Base-by-base conservation (phyloP, 768 basidiomycete species). In the Rhizopogon sp. region DNA sequence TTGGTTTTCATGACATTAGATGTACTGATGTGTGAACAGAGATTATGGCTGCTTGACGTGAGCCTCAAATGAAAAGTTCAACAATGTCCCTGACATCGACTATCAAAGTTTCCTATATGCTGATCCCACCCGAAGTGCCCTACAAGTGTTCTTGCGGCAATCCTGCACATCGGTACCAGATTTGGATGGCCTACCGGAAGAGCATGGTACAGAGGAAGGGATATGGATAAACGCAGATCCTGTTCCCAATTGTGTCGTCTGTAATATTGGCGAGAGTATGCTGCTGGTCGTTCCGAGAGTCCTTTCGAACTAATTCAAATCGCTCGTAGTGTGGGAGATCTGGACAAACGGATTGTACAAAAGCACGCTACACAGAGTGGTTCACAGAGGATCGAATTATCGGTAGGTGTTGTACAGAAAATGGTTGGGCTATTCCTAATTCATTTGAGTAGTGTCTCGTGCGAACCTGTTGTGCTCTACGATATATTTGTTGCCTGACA, bases 41-140 rank as follows among this genome's bases (percentile, higher is more conserved):
- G 93, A 96, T 67, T 97, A 96, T 62, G 94, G 94, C 25, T 94
- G 91, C 70, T 68, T 92, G 59, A 95, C 93, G 85, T 91, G 70
- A 64, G 80, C 29, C 37, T 22, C 13, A 4, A 37, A 50, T 52
- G 8, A 3, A 35, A 37, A 37, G 20, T 17, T 37, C 35, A 16
- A 14, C 22, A 10, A 22, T 49, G 9, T 25, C 22, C 20, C 42
- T 33, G 10, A 44, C 22, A 16, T 37, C n/a, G 25, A 31, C 28
- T 44, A 13, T 8, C 6, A 28, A 29, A 93, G 92, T n/a, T 83
- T 97, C 61, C 74, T 96, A n/a, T 81, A 85, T 62, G 83, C 91
- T 31, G 93, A 95, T 66, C 81, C 87, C 3, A 93, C 89, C 0
- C 82, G 75, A 3, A 80, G 80, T 33, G 93, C 94, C 0, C 73